phyloP scores from a whole-genome alignment of 768 basidiomycete species.

The Termitomyces bulborhizus region DNA sequence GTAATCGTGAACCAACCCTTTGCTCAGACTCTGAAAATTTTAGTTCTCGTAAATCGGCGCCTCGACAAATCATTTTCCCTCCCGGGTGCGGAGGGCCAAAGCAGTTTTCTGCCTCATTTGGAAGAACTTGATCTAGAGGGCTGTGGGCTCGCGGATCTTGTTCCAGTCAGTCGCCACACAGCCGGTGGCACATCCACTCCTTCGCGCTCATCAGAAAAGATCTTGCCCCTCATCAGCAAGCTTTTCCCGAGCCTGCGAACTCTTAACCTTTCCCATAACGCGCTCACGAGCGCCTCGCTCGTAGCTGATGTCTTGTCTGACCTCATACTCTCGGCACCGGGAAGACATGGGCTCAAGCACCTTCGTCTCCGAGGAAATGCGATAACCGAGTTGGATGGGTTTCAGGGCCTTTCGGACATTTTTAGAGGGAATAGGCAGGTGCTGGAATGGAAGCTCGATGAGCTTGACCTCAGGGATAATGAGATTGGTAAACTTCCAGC shows the following conservation, averaged over 20 bases:
- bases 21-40: constrained; percentile 47
- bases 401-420: constrained; percentile 51
- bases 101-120: constrained; percentile 49
- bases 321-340: constrained; percentile 44
- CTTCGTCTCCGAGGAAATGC: constrained; percentile 67
- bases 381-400: constrained; percentile 54
- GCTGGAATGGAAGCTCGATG: constrained; percentile 71
- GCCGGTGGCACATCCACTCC: constrained; percentile 29
- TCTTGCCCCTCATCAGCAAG: constrained; percentile 52
- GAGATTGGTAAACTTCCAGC: constrained; percentile 65
- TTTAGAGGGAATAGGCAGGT: constrained; percentile 63
- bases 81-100: constrained; percentile 31
- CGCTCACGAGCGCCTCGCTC: constrained; percentile 49
- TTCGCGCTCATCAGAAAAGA: constrained; percentile 41
- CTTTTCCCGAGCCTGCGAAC: constrained; percentile 68
- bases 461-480: constrained; percentile 79
- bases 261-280: constrained; percentile 74
- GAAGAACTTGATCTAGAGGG: constrained; percentile 75
- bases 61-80: constrained; percentile 59
- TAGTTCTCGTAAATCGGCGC: constrained; percentile 59
- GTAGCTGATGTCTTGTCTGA: constrained; percentile 38
- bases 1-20: constrained; percentile 56
- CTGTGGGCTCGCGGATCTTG: constrained; percentile 57
- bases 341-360: constrained; percentile 53
- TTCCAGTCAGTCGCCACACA: constrained; percentile 39